Percentiles rank a stretch among this genome's conserved stretches.
These are phyloP conservation scores for Cenchrus americanus DNA, from an alignment of 176 grass and related monocot genomes.

Conservation along the genomic window DNA sequence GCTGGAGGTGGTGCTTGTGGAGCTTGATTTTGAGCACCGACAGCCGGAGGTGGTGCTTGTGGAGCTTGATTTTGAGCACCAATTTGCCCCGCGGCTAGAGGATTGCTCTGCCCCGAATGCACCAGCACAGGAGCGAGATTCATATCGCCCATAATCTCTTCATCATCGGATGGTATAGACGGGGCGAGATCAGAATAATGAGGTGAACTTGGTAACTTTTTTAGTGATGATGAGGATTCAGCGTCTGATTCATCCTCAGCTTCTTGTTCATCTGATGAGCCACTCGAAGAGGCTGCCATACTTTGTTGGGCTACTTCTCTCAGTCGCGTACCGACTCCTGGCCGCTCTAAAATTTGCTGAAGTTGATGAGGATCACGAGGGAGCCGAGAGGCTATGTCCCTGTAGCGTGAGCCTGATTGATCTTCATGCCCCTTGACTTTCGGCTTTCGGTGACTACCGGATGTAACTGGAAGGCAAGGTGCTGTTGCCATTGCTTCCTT, in stretches of 20 bases:
- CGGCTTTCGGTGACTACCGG: neutral
- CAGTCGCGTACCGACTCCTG: neutral
- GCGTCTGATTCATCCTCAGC: neutral
- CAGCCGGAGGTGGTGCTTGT: too few species aligned
- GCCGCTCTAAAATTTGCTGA: neutral
- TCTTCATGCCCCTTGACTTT: neutral
- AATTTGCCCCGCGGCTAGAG: too few species aligned
- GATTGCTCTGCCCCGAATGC: neutral
- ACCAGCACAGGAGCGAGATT: conserved; percentile 7
- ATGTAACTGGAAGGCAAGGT: conserved; percentile 9
- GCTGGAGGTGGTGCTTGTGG: too few species aligned
- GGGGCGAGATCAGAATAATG: neutral
- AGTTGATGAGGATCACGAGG: neutral
- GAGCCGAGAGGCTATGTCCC: neutral
- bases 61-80: neutral
- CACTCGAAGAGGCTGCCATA: neutral
- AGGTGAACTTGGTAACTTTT: neutral
- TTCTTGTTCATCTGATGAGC: neutral
- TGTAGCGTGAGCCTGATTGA: neutral
- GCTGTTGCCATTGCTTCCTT: neutral
- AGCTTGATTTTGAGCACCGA: too few species aligned
- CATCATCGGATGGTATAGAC: neutral
- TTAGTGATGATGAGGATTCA: neutral
- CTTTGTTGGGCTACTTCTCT: neutral
- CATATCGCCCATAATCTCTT: neutral